Conservation (phyloP, 140 eudicot species). For the Cichorium intybus region DNA sequence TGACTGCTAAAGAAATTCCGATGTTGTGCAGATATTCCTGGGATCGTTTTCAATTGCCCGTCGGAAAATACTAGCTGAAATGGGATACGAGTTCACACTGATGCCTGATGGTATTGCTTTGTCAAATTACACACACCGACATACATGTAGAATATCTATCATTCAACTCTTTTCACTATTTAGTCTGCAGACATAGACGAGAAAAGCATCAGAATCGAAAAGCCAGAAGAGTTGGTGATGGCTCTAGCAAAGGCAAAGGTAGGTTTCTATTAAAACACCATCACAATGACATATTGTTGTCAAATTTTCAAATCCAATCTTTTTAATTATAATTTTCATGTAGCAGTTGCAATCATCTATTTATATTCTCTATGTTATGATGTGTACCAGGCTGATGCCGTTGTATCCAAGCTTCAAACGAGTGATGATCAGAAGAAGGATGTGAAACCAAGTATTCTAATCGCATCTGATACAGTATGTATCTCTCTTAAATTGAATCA, state of each 20-base stretch:
- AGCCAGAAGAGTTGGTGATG: slow-evolving; percentile 79
- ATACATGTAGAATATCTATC: background rate
- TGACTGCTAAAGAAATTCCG: background rate
- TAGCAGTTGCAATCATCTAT: no score
- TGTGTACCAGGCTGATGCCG: slow-evolving; percentile 76
- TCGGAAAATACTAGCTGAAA: slow-evolving; percentile 59
- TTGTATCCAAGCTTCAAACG: slow-evolving; percentile 63
- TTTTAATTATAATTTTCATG: no score
- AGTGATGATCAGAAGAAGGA: no score
- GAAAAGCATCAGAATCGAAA: slow-evolving; percentile 69
- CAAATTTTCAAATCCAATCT: no score
- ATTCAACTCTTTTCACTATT: background rate
- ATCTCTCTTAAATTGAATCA: background rate
- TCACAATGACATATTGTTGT: no score
- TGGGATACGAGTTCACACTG: slow-evolving; percentile 79
- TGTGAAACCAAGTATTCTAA: no score
- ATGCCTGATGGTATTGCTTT: slow-evolving; percentile 58
- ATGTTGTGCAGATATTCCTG: slow-evolving; percentile 61
- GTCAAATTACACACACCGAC: background rate
- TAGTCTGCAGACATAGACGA: slow-evolving; percentile 93
- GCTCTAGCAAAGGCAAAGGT: no score
- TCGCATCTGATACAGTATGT: no score
- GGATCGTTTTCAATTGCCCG: slow-evolving; percentile 88
- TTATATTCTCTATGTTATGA: background rate
- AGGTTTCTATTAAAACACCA: no score